Percentiles rank a stretch among this genome's conserved stretches.
These are phyloP conservation scores for Fusarium sp. DNA, from an alignment of 2,329 filamentous ascomycete species.

Conservation along the genomic window DNA sequence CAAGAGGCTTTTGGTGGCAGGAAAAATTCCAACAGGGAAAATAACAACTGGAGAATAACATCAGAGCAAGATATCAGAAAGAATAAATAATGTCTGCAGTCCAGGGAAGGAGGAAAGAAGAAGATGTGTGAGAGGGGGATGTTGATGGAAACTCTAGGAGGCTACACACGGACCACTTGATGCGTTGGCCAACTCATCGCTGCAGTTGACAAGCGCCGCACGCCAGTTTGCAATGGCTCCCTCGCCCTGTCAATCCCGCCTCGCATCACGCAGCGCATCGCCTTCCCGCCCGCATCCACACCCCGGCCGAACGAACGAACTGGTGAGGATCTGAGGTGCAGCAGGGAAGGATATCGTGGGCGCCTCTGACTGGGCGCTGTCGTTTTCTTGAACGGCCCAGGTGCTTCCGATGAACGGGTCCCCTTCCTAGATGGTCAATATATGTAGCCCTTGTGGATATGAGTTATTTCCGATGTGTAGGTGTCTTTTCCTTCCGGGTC, in stretches of 20 bases:
- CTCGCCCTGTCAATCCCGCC: constrained; percentile 45
- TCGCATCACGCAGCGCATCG: constrained; percentile 41
- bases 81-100: constrained; percentile 11
- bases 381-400: constrained; percentile 34
- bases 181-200: constrained; percentile 60
- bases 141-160: constrained; percentile 48
- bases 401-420: constrained; percentile 38
- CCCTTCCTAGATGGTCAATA: constrained; percentile 15
- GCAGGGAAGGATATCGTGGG: constrained; percentile 40
- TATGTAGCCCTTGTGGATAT: constrained; percentile 7
- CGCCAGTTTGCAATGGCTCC: constrained; percentile 41
- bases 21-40: constrained; percentile 6
- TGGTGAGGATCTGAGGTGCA: constrained; percentile 40
- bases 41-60: constrained; percentile 5
- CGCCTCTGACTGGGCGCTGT: constrained; percentile 33
- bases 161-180: constrained; percentile 60
- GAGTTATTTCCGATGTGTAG: constrained; percentile 2
- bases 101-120: constrained; percentile 30
- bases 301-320: constrained; percentile 39
- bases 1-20: constrained; percentile 5
- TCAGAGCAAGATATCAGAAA: not conserved
- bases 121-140: constrained; percentile 42
- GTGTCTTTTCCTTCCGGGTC: constrained; percentile 1
- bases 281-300: constrained; percentile 39
- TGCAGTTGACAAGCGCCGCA: constrained; percentile 58